Percentiles rank a stretch among this genome's conserved stretches.
These are phyloP conservation scores for Coprinopsis marcescibilis DNA, from an alignment of 768 basidiomycete species.

Conservation along the genomic window DNA sequence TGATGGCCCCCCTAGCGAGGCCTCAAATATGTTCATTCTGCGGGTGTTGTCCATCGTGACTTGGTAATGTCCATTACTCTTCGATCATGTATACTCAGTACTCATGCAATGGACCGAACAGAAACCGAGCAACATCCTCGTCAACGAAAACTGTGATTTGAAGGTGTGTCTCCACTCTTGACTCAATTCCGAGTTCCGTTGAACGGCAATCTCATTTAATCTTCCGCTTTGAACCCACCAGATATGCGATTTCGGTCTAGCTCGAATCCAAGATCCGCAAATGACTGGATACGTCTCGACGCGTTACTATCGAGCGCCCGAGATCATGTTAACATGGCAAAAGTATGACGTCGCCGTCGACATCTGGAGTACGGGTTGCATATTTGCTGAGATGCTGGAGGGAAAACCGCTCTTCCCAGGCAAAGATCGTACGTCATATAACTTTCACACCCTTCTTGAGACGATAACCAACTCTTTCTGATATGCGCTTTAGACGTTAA, in stretches of 20 bases:
- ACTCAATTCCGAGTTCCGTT: conserved; percentile 9
- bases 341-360: conserved; percentile 99
- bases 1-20: conserved; percentile 58
- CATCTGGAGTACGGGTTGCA: conserved; percentile 99
- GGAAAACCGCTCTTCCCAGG: conserved; percentile 99
- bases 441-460: neutral
- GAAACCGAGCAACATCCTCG: conserved; percentile 99
- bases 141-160: conserved; percentile 99
- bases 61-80: conserved; percentile 47
- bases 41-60: conserved; percentile 97
- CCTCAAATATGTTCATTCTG: conserved; percentile 98
- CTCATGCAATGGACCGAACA: conserved; percentile 21
- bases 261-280: conserved; percentile 97
- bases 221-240: conserved; percentile 21
- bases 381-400: conserved; percentile 99
- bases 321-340: conserved; percentile 99
- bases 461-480: conserved; percentile 8
- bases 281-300: conserved; percentile 99
- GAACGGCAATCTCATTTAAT: neutral
- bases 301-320: conserved; percentile 96
- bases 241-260: conserved; percentile 99
- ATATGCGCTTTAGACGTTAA: conserved; percentile 89
- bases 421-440: conserved; percentile 84
- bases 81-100: conserved; percentile 3
- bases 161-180: conserved; percentile 59